phyloP scores from a whole-genome alignment of 179 eudicot species.

The Silene noctiflora region DNA sequence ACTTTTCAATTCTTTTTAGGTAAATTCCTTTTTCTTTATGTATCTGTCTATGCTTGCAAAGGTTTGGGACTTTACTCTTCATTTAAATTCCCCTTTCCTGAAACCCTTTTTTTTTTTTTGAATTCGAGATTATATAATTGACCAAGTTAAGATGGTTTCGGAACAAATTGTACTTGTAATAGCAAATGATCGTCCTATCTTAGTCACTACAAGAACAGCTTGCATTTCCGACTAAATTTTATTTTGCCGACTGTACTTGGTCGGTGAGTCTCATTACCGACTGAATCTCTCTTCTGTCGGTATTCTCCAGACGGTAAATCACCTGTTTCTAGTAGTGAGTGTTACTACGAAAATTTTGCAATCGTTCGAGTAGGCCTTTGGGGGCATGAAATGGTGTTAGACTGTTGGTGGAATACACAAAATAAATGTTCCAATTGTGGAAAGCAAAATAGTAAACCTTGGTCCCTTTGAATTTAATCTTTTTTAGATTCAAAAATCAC shows the following conservation, averaged over 20 bases:
- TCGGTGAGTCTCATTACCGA: no score
- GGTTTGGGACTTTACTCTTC: conserved; percentile 19
- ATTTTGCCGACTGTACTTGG: no score
- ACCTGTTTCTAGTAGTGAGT: no score
- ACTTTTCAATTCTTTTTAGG: conserved; percentile 33
- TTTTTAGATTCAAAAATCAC: conserved; percentile 10
- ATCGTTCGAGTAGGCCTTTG: no score
- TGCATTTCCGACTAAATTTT: no score
- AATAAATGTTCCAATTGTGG: neutral
- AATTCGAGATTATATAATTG: neutral
- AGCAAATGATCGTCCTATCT: no score
- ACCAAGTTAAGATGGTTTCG: neutral
- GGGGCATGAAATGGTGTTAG: no score
- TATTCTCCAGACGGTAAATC: no score
- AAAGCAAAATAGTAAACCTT: neutral
- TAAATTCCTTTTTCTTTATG: conserved; percentile 4
- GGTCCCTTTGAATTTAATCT: conserved; percentile 1
- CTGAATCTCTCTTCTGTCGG: no score
- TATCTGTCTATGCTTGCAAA: conserved; percentile 20
- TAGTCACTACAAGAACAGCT: no score
- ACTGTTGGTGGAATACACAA: neutral
- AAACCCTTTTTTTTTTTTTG: conserved; percentile 1
- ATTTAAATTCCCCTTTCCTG: conserved; percentile 19
- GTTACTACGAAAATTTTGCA: no score
- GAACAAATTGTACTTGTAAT: no score